phyloP scores from a whole-genome alignment of 306 rosid species.

The Arachis hypogaea region DNA sequence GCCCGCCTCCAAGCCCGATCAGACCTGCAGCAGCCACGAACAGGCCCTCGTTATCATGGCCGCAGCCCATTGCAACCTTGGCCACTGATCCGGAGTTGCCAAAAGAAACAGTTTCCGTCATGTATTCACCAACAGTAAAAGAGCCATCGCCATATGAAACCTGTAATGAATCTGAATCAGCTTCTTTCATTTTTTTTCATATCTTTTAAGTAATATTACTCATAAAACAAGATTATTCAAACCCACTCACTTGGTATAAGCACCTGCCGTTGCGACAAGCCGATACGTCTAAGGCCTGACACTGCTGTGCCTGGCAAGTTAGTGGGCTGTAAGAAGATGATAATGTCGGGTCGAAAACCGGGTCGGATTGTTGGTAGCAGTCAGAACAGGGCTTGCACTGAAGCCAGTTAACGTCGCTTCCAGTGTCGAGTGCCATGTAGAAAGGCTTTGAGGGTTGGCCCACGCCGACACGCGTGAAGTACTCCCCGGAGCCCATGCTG shows the following conservation, averaged over 20 bases:
- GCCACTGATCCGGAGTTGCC: conserved; percentile 58
- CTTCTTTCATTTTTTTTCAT: no score
- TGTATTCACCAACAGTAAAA: conserved; percentile 73
- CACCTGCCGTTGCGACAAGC: conserved; percentile 59
- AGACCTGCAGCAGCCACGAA: conserved; percentile 81
- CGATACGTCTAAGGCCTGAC: conserved; percentile 49
- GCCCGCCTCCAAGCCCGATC: conserved; percentile 90
- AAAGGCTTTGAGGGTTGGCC: conserved; percentile 64
- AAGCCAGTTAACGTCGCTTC: conserved; percentile 88
- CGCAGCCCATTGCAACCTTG: conserved; percentile 71
- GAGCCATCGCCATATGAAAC: conserved; percentile 89
- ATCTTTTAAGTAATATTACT: no score
- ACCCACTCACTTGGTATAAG: conserved; percentile 52
- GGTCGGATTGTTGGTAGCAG: conserved; percentile 88
- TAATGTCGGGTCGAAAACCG: conserved; percentile 60
- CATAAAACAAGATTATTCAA: no score
- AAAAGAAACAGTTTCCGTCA: conserved; percentile 75
- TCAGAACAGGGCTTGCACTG: conserved; percentile 88
- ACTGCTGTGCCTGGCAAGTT: conserved; percentile 61
- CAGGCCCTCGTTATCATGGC: conserved; percentile 84
- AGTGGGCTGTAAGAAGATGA: conserved; percentile 61
- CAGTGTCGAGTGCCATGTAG: conserved; percentile 90
- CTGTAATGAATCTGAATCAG: conserved; percentile 49
- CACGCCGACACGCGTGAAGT: conserved; percentile 74
- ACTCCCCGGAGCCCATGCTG: conserved; percentile 87